These are phyloP conservation scores for Cyberlindnera petersonii DNA, from an alignment of 805 yeast species.

Conservation along the genomic window DNA sequence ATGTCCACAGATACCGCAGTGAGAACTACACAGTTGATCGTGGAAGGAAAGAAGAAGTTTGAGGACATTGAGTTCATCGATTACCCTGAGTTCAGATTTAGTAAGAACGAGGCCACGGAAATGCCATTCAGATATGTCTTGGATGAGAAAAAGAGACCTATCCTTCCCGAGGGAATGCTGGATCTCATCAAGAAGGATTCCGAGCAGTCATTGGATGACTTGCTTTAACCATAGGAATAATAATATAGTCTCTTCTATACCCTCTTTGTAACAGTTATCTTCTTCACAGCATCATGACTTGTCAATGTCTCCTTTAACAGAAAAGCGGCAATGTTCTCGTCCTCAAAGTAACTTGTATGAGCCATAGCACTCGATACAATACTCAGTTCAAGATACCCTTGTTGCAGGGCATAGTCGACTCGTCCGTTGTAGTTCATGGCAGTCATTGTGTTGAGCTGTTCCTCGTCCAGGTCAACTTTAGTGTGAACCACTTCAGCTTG, in stretches of 20 bases:
- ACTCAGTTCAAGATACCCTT: conserved; percentile 76
- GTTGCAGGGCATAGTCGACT: conserved; percentile 75
- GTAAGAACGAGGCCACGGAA: conserved; percentile 86
- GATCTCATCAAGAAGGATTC: conserved; percentile 81
- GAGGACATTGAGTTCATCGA: conserved; percentile 82
- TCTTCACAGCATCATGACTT: conserved; percentile 23
- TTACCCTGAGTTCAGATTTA: conserved; percentile 89
- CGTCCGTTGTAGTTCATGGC: conserved; percentile 68
- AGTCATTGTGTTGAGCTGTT: conserved; percentile 36
- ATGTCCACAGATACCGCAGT: conserved; percentile 99
- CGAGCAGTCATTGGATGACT: conserved; percentile 75
- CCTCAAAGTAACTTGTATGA: conserved; percentile 86
- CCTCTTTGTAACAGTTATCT: conserved; percentile 27
- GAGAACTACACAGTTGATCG: conserved; percentile 79
- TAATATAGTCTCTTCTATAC: neutral
- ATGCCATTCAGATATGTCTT: conserved; percentile 95
- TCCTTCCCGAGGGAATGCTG: conserved; percentile 89
- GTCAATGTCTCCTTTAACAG: conserved; percentile 53
- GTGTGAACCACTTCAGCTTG: conserved; percentile 17
- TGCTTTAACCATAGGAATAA: conserved; percentile 25
- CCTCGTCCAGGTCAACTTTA: conserved; percentile 24
- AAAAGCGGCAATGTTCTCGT: conserved; percentile 78
- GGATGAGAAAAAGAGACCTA: conserved; percentile 62
- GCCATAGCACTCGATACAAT: conserved; percentile 79
- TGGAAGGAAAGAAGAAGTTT: conserved; percentile 54